Base-by-base conservation (phyloP, 495 filamentous ascomycete genomes). In the Penicillium nucicola region DNA sequence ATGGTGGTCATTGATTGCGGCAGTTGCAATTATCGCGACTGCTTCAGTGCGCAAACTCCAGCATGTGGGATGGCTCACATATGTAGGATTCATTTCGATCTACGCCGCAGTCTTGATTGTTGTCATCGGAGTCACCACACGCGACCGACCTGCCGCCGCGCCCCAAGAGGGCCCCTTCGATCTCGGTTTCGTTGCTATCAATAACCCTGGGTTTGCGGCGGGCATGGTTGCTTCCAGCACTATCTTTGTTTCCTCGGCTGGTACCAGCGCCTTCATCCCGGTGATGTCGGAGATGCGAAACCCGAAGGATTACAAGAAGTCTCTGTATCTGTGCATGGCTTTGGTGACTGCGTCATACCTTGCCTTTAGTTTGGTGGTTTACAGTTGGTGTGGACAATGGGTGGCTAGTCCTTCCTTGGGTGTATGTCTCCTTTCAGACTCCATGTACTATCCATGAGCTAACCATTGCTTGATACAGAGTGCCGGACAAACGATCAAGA, bases 201-300 rank as follows among this genome's bases (percentile, higher is more conserved):
- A 49, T 11, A 51, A 62, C 22, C 67, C 67, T 1, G 56, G 51
- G 34, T 71, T 71, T 40, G 63, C 57, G 5, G 60, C 55, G 5
- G 73, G 66, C 4, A 74, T 75, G 53, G 64, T 67, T 4, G 67
- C 69, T 2, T 61, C 66, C 0, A 45, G 60, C 11, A 72, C 65
- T 7, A 72, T 76, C 15, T 71, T 72, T 55, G 60, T 70, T 17
- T 60, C 70, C n/a, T 56, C 55, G 39, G 75, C 86, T 68, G 70
- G 83, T 49, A 77, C 86, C 64, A 69, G 84, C 58, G 78, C 85
- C 56, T 84, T 88, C 62, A 80, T 90, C 65, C 78, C 75, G 35
- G 85, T 92, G 59, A 86, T 87, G 59, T 78, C 83, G 43, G 88
- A 92, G 63, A 84, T 92, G 78, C 79, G 82, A 50, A 80, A 80